Conservation (phyloP, 1,284 basidiomycete genomes). For the Puccinia polysora region DNA sequence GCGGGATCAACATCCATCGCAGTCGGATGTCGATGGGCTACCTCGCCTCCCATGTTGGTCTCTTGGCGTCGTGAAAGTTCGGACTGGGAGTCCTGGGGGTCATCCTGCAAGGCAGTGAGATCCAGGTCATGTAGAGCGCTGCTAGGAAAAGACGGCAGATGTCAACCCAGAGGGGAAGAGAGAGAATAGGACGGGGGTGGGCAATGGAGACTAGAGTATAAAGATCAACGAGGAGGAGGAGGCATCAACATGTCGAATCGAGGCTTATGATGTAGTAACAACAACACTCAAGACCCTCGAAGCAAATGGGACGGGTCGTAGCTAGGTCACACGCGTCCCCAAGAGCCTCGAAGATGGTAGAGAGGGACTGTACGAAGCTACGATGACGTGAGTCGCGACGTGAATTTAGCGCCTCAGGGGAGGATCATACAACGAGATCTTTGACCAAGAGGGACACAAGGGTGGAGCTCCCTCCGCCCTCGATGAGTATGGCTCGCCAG, state of each 20-base stretch:
- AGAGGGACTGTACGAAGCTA: neutral
- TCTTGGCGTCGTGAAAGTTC: neutral
- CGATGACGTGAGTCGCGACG: no score
- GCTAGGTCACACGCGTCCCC: neutral
- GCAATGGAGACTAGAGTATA: neutral
- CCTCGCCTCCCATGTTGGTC: neutral
- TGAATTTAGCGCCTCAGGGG: no score
- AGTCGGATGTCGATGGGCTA: neutral
- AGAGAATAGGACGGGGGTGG: neutral
- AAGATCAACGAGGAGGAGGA: neutral
- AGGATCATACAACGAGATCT: no score
- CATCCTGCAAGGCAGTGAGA: slow-evolving; percentile 8
- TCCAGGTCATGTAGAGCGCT: slow-evolving; percentile 28
- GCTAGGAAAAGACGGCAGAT: neutral
- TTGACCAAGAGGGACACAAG: neutral
- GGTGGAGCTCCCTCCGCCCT: neutral
- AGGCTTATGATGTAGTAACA: neutral
- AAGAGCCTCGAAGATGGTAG: neutral
- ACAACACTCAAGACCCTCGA: neutral
- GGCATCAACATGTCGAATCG: neutral
- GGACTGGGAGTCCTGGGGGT: neutral
- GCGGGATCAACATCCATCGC: slow-evolving; percentile 24
- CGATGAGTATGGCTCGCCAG: neutral
- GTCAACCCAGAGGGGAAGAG: neutral
- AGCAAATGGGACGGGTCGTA: neutral